These are phyloP conservation scores for Alisma plantagoaquatica DNA, from an alignment of 106 monocot species.

Conservation along the genomic window DNA sequence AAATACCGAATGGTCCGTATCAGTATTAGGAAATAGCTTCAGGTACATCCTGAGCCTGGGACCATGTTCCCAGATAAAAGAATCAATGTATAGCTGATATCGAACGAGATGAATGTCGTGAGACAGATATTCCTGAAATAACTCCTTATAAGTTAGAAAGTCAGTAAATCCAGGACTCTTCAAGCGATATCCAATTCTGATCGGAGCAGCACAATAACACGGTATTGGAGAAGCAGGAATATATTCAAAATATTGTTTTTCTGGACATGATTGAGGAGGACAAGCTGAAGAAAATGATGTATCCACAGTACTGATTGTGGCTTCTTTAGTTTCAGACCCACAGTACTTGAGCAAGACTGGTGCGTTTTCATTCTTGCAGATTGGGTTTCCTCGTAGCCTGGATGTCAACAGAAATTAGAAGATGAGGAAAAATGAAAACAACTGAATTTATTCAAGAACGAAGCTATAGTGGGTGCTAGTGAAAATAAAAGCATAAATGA, in stretches of 20 bases:
- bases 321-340: slow-evolving; percentile 5
- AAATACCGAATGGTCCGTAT: slow-evolving; percentile 50
- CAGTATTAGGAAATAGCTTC: slow-evolving; percentile 59
- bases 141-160: slow-evolving; percentile 44
- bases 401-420: background rate
- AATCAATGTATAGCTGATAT: slow-evolving; percentile 58
- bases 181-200: slow-evolving; percentile 75
- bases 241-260: slow-evolving; percentile 48
- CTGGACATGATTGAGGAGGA: slow-evolving; percentile 34
- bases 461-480: too few relatives aligned
- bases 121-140: slow-evolving; percentile 38
- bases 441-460: too few relatives aligned
- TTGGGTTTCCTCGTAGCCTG: slow-evolving; percentile 72
- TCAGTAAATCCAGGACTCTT: slow-evolving; percentile 83
- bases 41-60: slow-evolving; percentile 75
- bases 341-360: slow-evolving; percentile 26
- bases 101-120: slow-evolving; percentile 23
- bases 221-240: slow-evolving; percentile 48
- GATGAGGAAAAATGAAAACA: background rate
- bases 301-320: too few relatives aligned
- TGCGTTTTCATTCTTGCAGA: slow-evolving; percentile 39
- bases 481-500: too few relatives aligned
- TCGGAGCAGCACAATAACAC: slow-evolving; percentile 72
- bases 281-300: slow-evolving; percentile 31
- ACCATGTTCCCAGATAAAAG: slow-evolving; percentile 64